Conservation (phyloP, 495 filamentous ascomycete genomes). For the Aspergillus biplanus region DNA sequence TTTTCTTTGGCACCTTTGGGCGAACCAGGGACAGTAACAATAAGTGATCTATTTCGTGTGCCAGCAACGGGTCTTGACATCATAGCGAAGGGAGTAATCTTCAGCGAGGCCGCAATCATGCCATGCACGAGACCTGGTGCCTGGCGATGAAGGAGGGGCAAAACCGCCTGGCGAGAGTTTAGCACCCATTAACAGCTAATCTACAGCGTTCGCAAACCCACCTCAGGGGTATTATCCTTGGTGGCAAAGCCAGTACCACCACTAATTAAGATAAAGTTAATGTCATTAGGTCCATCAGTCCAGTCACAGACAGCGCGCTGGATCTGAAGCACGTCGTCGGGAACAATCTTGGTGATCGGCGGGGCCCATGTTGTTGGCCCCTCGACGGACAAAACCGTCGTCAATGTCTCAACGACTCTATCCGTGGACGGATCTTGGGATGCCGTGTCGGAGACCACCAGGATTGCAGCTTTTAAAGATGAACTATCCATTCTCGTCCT, state of each 20-base stretch:
- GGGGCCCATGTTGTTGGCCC: constrained; percentile 70
- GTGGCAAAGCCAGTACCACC: constrained; percentile 93
- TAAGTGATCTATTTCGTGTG: constrained; percentile 78
- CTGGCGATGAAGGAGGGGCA: constrained; percentile 79
- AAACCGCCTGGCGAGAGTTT: constrained; percentile 65
- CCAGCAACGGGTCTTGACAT: constrained; percentile 96
- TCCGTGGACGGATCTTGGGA: constrained; percentile 80
- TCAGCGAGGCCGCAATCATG: constrained; percentile 86
- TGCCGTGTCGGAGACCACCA: constrained; percentile 95
- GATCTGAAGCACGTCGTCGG: constrained; percentile 75
- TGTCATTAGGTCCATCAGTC: constrained; percentile 60
- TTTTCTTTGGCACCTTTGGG: constrained; percentile 98
- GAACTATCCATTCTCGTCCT: constrained; percentile 22
- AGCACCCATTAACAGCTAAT: constrained; percentile 17
- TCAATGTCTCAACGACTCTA: constrained; percentile 63
- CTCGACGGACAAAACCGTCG: constrained; percentile 66
- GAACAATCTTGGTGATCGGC: constrained; percentile 72
- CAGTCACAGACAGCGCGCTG: constrained; percentile 70
- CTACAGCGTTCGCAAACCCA: constrained; percentile 36
- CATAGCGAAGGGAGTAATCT: constrained; percentile 93
- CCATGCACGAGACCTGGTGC: constrained; percentile 92
- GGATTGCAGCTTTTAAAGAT: constrained; percentile 61
- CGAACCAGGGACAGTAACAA: constrained; percentile 91
- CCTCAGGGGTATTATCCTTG: constrained; percentile 89
- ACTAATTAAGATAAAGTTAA: constrained; percentile 83